Evolutionary conservation across 2,329 filamentous ascomycete species (phyloP).

Genomic region (Exophiala spinifera): DNA sequence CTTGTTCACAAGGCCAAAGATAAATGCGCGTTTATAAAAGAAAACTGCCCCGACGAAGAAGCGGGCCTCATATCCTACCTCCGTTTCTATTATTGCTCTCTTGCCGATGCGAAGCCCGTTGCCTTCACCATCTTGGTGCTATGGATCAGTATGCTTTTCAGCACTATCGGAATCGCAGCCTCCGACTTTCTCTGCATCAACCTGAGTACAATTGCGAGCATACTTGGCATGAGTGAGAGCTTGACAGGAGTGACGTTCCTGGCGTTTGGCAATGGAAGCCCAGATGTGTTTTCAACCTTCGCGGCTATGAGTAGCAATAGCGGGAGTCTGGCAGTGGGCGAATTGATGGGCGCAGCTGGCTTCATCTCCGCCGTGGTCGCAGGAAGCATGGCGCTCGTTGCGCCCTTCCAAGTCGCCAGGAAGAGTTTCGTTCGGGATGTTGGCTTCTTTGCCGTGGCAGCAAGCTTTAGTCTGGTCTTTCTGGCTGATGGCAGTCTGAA

Average conservation of each 20-base stretch:
- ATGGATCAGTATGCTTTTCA: constrained; percentile 89
- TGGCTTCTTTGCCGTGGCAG: constrained; percentile 83
- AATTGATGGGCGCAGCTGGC: constrained; percentile 88
- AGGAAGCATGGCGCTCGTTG: constrained; percentile 94
- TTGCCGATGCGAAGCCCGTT: constrained; percentile 65
- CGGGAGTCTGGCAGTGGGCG: constrained; percentile 92
- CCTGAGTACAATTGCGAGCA: constrained; percentile 82
- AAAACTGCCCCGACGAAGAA: constrained; percentile 83
- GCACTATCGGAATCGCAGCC: constrained; percentile 93
- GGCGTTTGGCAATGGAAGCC: constrained; percentile 95
- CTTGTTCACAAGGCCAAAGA: constrained; percentile 73
- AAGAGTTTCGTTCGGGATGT: constrained; percentile 91
- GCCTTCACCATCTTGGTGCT: constrained; percentile 74
- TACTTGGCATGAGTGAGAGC: constrained; percentile 92
- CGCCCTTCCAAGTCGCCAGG: constrained; percentile 85
- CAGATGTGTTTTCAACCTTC: constrained; percentile 97
- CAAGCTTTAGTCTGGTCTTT: constrained; percentile 82
- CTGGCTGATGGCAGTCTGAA: constrained; percentile 78
- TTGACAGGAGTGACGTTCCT: constrained; percentile 94
- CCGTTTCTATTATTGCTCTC: constrained; percentile 81
- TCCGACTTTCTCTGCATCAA: constrained; percentile 99
- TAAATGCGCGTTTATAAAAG: constrained; percentile 80
- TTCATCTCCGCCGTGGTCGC: constrained; percentile 97
- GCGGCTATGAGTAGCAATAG: constrained; percentile 96
- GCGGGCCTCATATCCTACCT: constrained; percentile 87